Conservation (phyloP, 352 stramenopile genomes). For the Pythium insidiosum region DNA sequence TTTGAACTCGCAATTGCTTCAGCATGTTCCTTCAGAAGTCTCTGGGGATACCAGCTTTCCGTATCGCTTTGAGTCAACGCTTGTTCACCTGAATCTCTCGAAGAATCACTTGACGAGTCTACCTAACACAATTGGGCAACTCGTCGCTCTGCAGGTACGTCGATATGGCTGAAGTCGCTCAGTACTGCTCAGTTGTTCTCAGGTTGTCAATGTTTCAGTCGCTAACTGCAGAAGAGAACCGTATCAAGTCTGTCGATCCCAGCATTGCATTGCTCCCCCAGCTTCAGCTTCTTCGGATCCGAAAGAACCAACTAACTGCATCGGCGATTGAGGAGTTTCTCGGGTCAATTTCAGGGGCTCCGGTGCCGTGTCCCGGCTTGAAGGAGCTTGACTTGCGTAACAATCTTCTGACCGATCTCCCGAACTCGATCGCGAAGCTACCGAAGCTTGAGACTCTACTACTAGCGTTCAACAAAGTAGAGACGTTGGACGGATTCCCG, state of each 20-base stretch:
- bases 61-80: constrained; percentile 36
- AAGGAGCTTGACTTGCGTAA: constrained; percentile 71
- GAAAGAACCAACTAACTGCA: constrained; percentile 64
- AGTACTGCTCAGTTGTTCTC: too few relatives aligned
- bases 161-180: too few relatives aligned
- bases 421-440: constrained; percentile 25
- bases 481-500: constrained; percentile 53
- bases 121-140: constrained; percentile 31
- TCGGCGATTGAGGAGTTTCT: constrained; percentile 38
- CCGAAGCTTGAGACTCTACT: constrained; percentile 47
- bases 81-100: constrained; percentile 61
- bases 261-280: constrained; percentile 32
- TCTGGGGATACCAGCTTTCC: too few relatives aligned
- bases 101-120: constrained; percentile 50
- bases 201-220: constrained; percentile 24
- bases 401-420: constrained; percentile 46
- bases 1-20: constrained; percentile 25
- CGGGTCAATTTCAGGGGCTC: constrained; percentile 1
- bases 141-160: constrained; percentile 34
- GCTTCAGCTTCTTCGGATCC: constrained; percentile 52
- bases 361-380: not conserved
- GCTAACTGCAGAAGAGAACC: constrained; percentile 65
- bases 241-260: constrained; percentile 31
- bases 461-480: constrained; percentile 65
- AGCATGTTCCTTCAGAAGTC: too few relatives aligned